Evolutionary conservation across 2,329 filamentous ascomycete species (phyloP), one percentile per base, ranked within the genome.

Genomic region (Thyridium curvatum): DNA sequence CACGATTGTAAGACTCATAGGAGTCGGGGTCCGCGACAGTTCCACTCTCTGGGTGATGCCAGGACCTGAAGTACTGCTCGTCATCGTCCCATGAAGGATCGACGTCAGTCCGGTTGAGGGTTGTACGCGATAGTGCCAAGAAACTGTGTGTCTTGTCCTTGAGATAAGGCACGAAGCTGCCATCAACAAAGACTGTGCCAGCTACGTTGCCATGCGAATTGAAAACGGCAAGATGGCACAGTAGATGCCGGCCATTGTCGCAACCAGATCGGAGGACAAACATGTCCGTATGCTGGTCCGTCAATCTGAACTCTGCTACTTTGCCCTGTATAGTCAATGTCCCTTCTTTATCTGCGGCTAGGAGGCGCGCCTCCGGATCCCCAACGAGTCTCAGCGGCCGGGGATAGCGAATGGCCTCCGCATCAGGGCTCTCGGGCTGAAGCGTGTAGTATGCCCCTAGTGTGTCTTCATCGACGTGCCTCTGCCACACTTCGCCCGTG

Each of bases 71-170:
- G 21, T 12, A 7, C 18, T 32, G 18, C 16, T 18, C 9, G 15
- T 26, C 33, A n/a, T 26, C 37, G 34, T 39, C 37, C 40, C 40
- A 42, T 13, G 32, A 35, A 14, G 40, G 40, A 26, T 42, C 37
- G 10, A 16, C 21, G 15, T 36, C 32, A 8, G 21, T 29, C 16
- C 34, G 18, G 15, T 33, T 18, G 12, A 28, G 32, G n/a, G 40
- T 39, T 10, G 37, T 32, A 17, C 37, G 40, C 9, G 33, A 36
- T 18, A 42, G n/a, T 4, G 37, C 36, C 12, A 42, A 28, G 34
- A 42, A 42, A 10, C 12, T 38, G 37, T 39, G 37, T 8, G 29
- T 32, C 34, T 35, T 31, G 12, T 30, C 37, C 12, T 29, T 18
- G n/a, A 39, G 33, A 13, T 32, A 13, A n/a, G 34, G 32, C 8